Base-by-base conservation (phyloP, 2,329 filamentous ascomycete genomes). In the Cucurbitaria berberidis region DNA sequence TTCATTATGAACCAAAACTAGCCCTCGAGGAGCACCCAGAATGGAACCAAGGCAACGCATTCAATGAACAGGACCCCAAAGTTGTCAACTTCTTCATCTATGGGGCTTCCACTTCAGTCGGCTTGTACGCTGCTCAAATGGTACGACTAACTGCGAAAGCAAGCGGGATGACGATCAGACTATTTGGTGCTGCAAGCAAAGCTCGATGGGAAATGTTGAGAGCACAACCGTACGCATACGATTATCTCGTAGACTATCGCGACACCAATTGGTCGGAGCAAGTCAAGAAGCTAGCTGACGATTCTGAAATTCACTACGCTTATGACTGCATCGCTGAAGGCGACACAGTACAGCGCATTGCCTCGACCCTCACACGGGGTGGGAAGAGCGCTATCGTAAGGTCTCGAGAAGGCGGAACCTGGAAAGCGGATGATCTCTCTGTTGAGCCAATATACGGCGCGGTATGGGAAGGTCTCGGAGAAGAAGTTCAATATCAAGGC, bases 391-490 rank as follows among this genome's bases (percentile, higher is more conserved):
- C 69, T 0, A 62, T 74, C n/a, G 65, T 74, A 8, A 60, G 68
- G 34, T 71, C 65, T 3, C 59, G 60, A 7, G 69, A 59, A 34
- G 70, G 64, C 9, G 64, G 66, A 8, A 69, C 67, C 2, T 75
- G 67, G 69, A 49, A 60, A 13, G 48, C 62, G 0, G 67, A 72
- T 0, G 42, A 57, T 0, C 30, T 78, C 0, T 39, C 48, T 2
- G 42, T 71, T 1, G 69, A 79, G 18, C 73, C 76, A 0, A 50
- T 73, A 1, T 78, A 78, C 27, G 77, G 77, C 1, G 76, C 76
- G 0, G 77, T 78, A 0, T 80, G 76, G 77, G 74, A 79, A 44
- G 77, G 72, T 0, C 60, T 80, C 0, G 76, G 77, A 0, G 72
- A 72, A 30, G 73, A 78, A 18, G 58, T 79, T 10, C 59, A 71